A percentile compares a stretch with the other conserved stretches of the same genome.
These are phyloP conservation scores for Fagopyrum tataricum DNA, from an alignment of 148 eudicot genomes.

Conservation along the genomic window DNA sequence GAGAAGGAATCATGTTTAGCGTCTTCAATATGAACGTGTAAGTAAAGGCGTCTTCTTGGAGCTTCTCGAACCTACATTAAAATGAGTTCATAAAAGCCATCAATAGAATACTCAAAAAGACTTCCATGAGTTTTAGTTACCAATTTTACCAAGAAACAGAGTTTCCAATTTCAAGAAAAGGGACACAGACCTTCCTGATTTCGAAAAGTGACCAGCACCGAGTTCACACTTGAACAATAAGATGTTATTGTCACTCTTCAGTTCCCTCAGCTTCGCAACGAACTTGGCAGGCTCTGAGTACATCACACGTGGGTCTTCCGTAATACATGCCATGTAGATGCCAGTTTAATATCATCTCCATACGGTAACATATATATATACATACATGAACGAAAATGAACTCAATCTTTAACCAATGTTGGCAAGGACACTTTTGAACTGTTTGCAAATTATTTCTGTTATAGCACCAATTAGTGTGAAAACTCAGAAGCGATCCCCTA, in stretches of 20 bases:
- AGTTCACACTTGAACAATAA: slow-evolving; percentile 77
- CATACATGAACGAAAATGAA: neutral
- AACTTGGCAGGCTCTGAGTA: slow-evolving; percentile 89
- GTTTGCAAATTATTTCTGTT: no score
- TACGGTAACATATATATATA: neutral
- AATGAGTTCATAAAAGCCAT: neutral
- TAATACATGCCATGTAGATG: slow-evolving; percentile 8
- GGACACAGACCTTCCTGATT: slow-evolving; percentile 78
- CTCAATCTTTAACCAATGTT: neutral
- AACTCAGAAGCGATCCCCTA: no score
- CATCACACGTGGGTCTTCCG: slow-evolving; percentile 68
- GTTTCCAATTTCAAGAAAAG: neutral
- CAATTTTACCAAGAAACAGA: neutral
- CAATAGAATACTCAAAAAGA: no score
- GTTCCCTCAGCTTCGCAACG: slow-evolving; percentile 77
- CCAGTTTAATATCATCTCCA: neutral
- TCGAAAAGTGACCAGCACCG: slow-evolving; percentile 69
- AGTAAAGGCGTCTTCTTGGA: slow-evolving; percentile 50
- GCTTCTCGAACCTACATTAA: slow-evolving; percentile 45
- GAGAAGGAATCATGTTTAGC: slow-evolving; percentile 35
- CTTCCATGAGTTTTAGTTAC: neutral
- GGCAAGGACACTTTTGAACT: no score
- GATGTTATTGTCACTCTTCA: slow-evolving; percentile 61
- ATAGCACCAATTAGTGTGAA: no score
- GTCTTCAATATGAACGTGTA: slow-evolving; percentile 41